These are phyloP conservation scores for Aspergillus ostianus DNA, from an alignment of 495 filamentous ascomycete species.

Conservation along the genomic window DNA sequence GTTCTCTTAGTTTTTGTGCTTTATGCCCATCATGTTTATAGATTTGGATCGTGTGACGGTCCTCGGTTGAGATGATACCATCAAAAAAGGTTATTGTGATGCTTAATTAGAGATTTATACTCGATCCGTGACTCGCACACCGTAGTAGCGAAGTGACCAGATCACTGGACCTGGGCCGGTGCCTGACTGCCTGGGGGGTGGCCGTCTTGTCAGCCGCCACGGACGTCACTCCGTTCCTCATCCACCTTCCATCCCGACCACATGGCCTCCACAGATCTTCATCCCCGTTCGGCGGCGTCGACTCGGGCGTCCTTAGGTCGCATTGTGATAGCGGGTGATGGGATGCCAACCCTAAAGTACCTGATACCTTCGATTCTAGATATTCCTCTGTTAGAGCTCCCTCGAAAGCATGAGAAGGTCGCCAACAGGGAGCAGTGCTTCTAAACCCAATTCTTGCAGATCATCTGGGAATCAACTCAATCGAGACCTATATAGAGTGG, in stretches of 20 bases:
- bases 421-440: background rate
- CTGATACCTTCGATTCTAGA: background rate
- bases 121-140: background rate
- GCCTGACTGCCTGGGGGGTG: background rate
- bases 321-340: background rate
- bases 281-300: background rate
- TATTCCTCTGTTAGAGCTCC: background rate
- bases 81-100: background rate
- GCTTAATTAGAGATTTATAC: background rate
- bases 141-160: background rate
- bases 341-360: background rate
- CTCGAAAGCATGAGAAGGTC: background rate
- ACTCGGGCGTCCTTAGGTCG: background rate
- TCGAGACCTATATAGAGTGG: background rate
- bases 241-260: background rate
- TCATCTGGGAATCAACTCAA: slow-evolving; percentile 1
- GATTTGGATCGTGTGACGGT: background rate
- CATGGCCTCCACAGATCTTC: background rate
- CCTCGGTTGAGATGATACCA: background rate
- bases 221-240: background rate
- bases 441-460: background rate
- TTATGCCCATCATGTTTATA: background rate
- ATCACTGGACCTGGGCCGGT: background rate
- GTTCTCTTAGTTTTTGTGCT: background rate
- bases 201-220: background rate